Evolutionary conservation across 2,329 filamentous ascomycete genomes (phyloP), one percentile per base, ranked within the genome.

Genomic region (Emericellopsis cladophorae): DNA sequence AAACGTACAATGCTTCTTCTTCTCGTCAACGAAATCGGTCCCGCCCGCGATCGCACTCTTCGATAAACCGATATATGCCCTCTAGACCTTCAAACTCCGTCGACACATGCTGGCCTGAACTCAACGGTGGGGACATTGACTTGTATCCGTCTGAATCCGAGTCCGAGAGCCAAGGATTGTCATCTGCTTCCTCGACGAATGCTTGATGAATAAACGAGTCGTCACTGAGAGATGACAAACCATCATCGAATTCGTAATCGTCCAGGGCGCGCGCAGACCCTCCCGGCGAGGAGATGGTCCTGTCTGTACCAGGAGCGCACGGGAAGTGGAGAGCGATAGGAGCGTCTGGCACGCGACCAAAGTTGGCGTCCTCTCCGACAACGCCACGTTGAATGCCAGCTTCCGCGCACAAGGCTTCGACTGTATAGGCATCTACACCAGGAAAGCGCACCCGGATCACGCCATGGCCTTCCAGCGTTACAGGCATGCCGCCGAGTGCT

Each of bases 381-480:
- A 84, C 65, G 2, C 92, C 92, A 40, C 87, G 74, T 46, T 81
- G 77, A 7, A 98, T 72, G n/a, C 83, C 84, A 10, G 94, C 72
- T 56, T 98, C 92, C 37, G 86, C 78, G 56, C 89, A 95, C 1
- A 98, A 71, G 4, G 72, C 68, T 54, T 94, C 86, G 0, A 95
- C 83, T 0, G 84, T 85, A 14, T 81, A 76, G 1, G 79, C 79
- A 52, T 96, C 90, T 46, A 92, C 89, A 4, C 92, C 92, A 0
- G 89, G 88, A 54, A 98, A 96, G 24, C 88, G 81, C 2, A 96
- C 79, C 29, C 88, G 79, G 4, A 95, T 64, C 0, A 76, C 73
- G 2, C 76, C 76, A 29, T 72, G 67, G 31, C 74, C 72, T 49
- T 86, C 76, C 40, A 95, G 71, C 0, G 76, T 70, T 29, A 96